phyloP scores from a whole-genome alignment of 1,284 basidiomycete genomes.

The Pseudozyma pruni region DNA sequence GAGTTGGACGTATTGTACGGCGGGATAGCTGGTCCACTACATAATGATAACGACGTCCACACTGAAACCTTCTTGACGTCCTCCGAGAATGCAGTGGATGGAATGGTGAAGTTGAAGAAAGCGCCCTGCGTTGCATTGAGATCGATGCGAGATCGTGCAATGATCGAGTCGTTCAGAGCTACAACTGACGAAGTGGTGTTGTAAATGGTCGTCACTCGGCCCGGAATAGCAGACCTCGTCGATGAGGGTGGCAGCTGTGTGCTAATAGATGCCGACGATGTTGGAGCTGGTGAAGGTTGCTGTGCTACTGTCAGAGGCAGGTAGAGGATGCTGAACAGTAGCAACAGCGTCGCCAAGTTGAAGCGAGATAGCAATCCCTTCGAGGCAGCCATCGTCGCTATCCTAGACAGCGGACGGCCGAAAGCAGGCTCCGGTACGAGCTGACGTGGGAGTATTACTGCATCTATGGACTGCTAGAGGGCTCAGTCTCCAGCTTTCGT shows the following conservation, averaged over 20 bases:
- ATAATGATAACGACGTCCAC: constrained; percentile 58
- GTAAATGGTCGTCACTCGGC: constrained; percentile 34
- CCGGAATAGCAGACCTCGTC: constrained; percentile 33
- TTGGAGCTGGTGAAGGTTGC: constrained; percentile 12
- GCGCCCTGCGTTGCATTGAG: constrained; percentile 34
- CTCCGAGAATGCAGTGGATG: constrained; percentile 20
- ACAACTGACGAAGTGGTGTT: constrained; percentile 28
- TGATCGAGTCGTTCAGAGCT: constrained; percentile 53
- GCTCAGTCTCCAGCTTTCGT: no score
- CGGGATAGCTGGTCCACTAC: constrained; percentile 56
- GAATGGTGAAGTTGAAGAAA: constrained; percentile 53
- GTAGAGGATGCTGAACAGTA: constrained; percentile 1
- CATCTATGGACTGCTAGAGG: neutral
- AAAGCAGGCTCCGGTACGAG: neutral
- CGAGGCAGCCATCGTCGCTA: neutral
- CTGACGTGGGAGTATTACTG: neutral
- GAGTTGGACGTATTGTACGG: constrained; percentile 60
- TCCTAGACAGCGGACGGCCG: neutral
- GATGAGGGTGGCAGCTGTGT: constrained; percentile 9
- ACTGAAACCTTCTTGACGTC: constrained; percentile 22
- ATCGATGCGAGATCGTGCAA: constrained; percentile 36
- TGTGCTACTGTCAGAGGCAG: constrained; percentile 12
- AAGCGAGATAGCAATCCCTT: neutral
- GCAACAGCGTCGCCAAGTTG: neutral
- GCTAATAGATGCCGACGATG: constrained; percentile 6